Conservation (phyloP, 2,329 filamentous ascomycete genomes). For the Sclerotinia minor region DNA sequence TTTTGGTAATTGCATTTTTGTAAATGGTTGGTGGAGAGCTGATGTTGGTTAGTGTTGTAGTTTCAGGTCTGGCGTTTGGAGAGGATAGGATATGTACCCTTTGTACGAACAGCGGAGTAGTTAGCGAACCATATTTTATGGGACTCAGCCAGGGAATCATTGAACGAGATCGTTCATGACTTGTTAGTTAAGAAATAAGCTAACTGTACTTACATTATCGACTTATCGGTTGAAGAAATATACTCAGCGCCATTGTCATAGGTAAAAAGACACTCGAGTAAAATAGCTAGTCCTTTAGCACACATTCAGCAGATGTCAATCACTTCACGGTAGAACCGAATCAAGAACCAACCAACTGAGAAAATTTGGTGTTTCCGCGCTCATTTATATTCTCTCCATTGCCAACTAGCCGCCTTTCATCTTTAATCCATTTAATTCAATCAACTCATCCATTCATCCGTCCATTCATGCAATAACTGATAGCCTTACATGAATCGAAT, state of each 20-base stretch:
- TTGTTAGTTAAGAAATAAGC: not conserved
- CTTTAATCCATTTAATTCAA: not conserved
- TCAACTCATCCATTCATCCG: not conserved
- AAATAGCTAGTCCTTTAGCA: not conserved
- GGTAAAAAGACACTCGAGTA: not conserved
- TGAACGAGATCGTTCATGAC: not conserved
- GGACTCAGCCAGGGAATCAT: not conserved
- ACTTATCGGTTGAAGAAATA: not conserved
- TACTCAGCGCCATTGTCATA: not conserved
- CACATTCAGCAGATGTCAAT: not conserved
- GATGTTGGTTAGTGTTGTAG: not conserved
- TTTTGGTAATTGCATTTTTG: not conserved
- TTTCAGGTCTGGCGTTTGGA: not conserved
- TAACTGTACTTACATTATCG: not conserved
- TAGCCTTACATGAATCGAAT: constrained; percentile 23
- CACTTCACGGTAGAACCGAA: not conserved
- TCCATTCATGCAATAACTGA: constrained; percentile 17
- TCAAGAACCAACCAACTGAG: not conserved
- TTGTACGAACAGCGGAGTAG: not conserved
- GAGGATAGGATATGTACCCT: not conserved
- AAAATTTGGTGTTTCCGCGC: constrained; percentile 10
- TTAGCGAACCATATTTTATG: not conserved
- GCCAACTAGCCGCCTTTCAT: constrained; percentile 7
- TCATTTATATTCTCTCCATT: constrained; percentile 19
- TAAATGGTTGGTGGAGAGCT: not conserved